phyloP scores from a whole-genome alignment of 2,329 filamentous ascomycete species.

The Penicillium frequentans region DNA sequence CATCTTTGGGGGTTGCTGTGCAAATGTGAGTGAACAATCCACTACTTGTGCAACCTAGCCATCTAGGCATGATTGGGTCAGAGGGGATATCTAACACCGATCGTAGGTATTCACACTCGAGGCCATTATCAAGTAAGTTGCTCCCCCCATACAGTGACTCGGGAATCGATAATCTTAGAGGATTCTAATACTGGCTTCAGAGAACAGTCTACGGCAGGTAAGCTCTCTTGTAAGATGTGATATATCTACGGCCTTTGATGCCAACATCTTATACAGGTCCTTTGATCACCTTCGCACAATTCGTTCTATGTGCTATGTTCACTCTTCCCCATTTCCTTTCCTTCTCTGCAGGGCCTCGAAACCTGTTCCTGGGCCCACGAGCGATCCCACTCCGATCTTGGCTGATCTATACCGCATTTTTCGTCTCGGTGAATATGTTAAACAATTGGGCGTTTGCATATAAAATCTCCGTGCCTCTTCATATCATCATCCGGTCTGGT shows the following conservation, averaged over 20 bases:
- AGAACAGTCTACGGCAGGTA: conserved; percentile 81
- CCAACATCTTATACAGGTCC: conserved; percentile 57
- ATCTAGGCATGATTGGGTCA: no score
- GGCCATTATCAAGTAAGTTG: conserved; percentile 82
- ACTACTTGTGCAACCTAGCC: not conserved
- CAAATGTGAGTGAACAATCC: conserved; percentile 65
- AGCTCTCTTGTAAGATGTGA: conserved; percentile 14
- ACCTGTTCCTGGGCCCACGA: conserved; percentile 73
- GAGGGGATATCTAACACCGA: not conserved
- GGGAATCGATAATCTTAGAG: not conserved
- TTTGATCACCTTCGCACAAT: conserved; percentile 86
- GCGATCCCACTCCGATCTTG: conserved; percentile 82
- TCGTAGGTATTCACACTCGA: conserved; percentile 88
- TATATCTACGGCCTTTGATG: not conserved
- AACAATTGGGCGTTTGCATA: conserved; percentile 99
- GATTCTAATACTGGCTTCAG: conserved; percentile 45
- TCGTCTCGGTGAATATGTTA: conserved; percentile 89
- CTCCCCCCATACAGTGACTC: not conserved
- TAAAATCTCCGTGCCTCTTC: conserved; percentile 91
- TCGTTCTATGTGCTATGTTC: conserved; percentile 75
- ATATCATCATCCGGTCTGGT: conserved; percentile 93
- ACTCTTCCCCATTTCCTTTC: conserved; percentile 78
- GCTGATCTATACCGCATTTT: conserved; percentile 84
- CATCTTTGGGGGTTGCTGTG: conserved; percentile 95
- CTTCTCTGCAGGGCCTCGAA: conserved; percentile 55